Conservation (phyloP, 2,329 filamentous ascomycete genomes). For the Fusarium udum region DNA sequence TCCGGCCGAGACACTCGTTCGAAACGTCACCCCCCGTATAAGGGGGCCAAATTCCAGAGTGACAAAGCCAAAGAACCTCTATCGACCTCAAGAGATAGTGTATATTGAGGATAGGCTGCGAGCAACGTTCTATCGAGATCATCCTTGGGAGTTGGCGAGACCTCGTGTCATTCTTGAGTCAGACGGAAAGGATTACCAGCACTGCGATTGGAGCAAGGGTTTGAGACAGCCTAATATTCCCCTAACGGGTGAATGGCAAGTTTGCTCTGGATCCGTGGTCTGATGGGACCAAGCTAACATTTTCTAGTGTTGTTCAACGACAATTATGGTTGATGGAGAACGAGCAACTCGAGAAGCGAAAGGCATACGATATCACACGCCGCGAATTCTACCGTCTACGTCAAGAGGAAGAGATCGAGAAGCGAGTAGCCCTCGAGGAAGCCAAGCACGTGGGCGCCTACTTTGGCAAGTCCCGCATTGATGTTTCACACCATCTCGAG, state of each 20-base stretch:
- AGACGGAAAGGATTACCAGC: slow-evolving; percentile 82
- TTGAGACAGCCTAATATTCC: slow-evolving; percentile 78
- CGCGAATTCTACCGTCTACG: slow-evolving; percentile 90
- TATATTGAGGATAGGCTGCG: slow-evolving; percentile 89
- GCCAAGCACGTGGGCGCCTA: slow-evolving; percentile 85
- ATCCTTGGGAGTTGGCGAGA: slow-evolving; percentile 95
- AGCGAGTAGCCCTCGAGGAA: slow-evolving; percentile 86
- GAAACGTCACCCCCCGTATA: slow-evolving; percentile 62
- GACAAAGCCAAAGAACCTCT: slow-evolving; percentile 74
- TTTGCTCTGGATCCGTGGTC: background rate
- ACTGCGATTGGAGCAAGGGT: slow-evolving; percentile 80
- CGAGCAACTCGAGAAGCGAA: slow-evolving; percentile 65
- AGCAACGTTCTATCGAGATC: slow-evolving; percentile 86
- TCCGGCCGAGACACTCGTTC: slow-evolving; percentile 66
- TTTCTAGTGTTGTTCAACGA: slow-evolving; percentile 84
- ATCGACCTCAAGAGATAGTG: slow-evolving; percentile 78
- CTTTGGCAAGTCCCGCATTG: slow-evolving; percentile 80
- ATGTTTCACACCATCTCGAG: slow-evolving; percentile 85
- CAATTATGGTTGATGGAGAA: slow-evolving; percentile 86
- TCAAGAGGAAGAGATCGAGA: slow-evolving; percentile 82
- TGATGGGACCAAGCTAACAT: slow-evolving; percentile 23
- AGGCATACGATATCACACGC: slow-evolving; percentile 87
- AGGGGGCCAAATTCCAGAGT: slow-evolving; percentile 42
- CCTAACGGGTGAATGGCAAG: slow-evolving; percentile 71
- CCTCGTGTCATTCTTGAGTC: slow-evolving; percentile 86